phyloP scores from a whole-genome alignment of 441 rosid species.

The Euphorbia celastroides region DNA sequence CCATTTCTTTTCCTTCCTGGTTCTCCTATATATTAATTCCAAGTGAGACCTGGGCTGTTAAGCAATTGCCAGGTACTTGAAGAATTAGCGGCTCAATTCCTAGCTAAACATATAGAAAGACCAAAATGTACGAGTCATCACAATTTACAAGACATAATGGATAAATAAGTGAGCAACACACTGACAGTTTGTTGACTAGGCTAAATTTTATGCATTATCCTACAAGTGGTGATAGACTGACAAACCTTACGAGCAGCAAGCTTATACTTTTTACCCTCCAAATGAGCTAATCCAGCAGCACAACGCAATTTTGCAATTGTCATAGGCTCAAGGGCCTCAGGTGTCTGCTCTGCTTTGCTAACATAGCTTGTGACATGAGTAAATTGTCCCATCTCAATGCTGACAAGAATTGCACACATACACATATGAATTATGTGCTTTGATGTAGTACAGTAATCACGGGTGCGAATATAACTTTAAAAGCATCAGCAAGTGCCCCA shows the following conservation, averaged over 20 bases:
- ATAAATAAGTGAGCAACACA: not conserved
- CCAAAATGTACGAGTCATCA: too few species aligned
- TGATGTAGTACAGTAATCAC: conserved; percentile 95
- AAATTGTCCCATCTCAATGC: conserved; percentile 98
- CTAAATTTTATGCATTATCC: not conserved
- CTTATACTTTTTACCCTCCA: conserved; percentile 84
- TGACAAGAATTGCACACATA: conserved; percentile 86
- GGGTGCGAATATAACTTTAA: conserved; percentile 84
- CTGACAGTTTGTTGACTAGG: not conserved
- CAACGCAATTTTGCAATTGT: conserved; percentile 70
- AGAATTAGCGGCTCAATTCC: too few species aligned
- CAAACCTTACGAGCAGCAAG: conserved; percentile 97
- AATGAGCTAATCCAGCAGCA: conserved; percentile 90
- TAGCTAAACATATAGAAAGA: too few species aligned
- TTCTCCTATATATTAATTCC: too few species aligned
- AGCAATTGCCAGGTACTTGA: too few species aligned
- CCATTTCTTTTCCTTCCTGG: too few species aligned
- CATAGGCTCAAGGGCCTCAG: conserved; percentile 64
- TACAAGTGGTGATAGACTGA: not conserved
- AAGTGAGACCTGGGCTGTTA: too few species aligned
- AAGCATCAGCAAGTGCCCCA: conserved; percentile 83
- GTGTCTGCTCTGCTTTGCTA: conserved; percentile 88
- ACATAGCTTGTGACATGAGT: conserved; percentile 88
- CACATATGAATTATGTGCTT: conserved; percentile 95
- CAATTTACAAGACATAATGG: too few species aligned